Percentiles rank a stretch among this genome's conserved stretches.
phyloP scores from a whole-genome alignment of 2,329 filamentous ascomycete species.

The Fonsecaea monophora region DNA sequence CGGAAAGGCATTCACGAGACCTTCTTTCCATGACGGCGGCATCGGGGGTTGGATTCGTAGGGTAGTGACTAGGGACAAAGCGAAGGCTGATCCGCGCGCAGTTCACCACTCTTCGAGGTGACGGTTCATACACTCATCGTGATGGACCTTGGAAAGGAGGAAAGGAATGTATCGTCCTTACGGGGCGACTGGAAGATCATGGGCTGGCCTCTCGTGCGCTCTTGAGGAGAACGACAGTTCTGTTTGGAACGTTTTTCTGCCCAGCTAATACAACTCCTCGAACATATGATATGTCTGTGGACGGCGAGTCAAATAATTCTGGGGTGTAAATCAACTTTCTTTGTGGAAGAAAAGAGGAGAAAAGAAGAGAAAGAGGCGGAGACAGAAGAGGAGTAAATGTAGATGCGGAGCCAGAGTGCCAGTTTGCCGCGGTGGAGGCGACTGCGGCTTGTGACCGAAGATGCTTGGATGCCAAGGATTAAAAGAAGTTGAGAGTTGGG shows the following conservation, averaged over 20 bases:
- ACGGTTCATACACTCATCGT: slow-evolving; percentile 36
- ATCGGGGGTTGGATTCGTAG: slow-evolving; percentile 21
- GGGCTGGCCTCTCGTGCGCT: slow-evolving; percentile 55
- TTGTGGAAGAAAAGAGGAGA: slow-evolving; percentile 49
- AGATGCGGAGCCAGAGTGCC: slow-evolving; percentile 23
- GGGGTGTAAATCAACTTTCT: slow-evolving; percentile 63
- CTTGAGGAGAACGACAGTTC: slow-evolving; percentile 54
- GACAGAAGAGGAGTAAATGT: slow-evolving; percentile 33
- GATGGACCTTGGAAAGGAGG: slow-evolving; percentile 10
- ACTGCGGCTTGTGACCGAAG: background rate
- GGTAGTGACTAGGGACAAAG: background rate
- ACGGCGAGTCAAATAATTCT: slow-evolving; percentile 67
- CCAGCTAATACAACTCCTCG: slow-evolving; percentile 65
- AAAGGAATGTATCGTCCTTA: slow-evolving; percentile 53
- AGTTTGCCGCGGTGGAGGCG: slow-evolving; percentile 6
- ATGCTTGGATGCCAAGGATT: background rate
- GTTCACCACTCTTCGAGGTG: slow-evolving; percentile 21
- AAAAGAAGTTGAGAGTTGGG: background rate
- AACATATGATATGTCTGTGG: slow-evolving; percentile 53
- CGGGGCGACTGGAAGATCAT: slow-evolving; percentile 56
- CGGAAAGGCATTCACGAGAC: slow-evolving; percentile 41
- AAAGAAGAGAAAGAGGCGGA: slow-evolving; percentile 37
- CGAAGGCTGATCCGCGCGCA: slow-evolving; percentile 13
- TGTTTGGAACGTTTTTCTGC: slow-evolving; percentile 51
- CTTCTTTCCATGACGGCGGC: slow-evolving; percentile 38